Base-by-base conservation (phyloP, 768 basidiomycete species). In the Boletus barrowsii region DNA sequence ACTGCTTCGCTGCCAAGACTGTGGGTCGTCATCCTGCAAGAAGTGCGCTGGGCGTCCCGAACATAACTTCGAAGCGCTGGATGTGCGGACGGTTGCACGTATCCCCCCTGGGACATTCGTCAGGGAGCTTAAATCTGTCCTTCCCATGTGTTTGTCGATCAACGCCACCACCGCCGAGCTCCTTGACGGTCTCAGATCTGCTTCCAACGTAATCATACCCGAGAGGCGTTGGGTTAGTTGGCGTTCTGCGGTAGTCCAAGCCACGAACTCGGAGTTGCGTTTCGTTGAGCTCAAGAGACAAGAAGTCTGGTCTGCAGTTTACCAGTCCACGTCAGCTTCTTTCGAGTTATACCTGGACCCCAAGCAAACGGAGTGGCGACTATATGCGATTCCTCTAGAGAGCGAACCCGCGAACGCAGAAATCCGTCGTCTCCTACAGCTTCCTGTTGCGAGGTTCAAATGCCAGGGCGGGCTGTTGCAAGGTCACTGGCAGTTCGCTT, bases 21-120 rank as follows among this genome's bases (percentile, higher is more conserved):
- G 95, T 64, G 82, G 80, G 7, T 81, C 83, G 10, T 82, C 90
- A 14, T 86, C 88, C 33, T 98, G 95, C 74, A 79, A 80, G 59
- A 87, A 86, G 66, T 96, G 93, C 65, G 90, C 90, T 40, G 93
- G 93, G 26, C 85, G 92, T 60, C 95, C 95, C 0, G 90, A 94
- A 62, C 95, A 98, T 69, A 88, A 86, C 59, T 84, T 83, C 58
- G 66, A 69, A 18, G 70, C 75, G 0, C 80, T 90, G 49, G 82
- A 87, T 58, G 60, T 80, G 26, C 69, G 64, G 5, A 64, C 71
- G 10, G 67, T 81, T 44, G 76, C 81, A 17, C 86, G 95, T n/a
- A 67, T 90, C 10, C 74, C 79, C 5, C 94, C 95, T 2, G 76
- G 79, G 13, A 75, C 79, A 10, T 97, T 96, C 67, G 82, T 84